Evolutionary conservation across 2,329 filamentous ascomycete genomes (phyloP).

Genomic region (Talaromyces pinophilus): DNA sequence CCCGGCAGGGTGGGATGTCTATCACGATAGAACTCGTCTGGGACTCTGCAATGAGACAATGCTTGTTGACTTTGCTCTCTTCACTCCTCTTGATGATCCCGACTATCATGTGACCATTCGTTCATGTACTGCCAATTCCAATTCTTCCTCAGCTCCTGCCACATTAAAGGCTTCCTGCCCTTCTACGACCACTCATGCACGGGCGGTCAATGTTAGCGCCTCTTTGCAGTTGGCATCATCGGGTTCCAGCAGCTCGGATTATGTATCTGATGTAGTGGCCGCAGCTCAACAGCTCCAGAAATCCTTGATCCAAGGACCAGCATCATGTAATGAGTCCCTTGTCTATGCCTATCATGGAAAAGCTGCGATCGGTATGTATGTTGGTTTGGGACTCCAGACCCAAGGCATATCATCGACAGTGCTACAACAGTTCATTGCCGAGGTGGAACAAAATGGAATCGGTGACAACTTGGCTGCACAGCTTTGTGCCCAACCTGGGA

Average conservation of each 20-base stretch:
- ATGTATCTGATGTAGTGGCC: background rate
- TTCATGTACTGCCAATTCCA: background rate
- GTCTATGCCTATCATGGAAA: background rate
- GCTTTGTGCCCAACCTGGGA: background rate
- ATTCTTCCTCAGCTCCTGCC: background rate
- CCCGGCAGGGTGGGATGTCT: background rate
- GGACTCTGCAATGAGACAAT: background rate
- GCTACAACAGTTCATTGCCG: background rate
- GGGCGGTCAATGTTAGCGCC: too few species aligned
- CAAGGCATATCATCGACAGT: constrained; percentile 1
- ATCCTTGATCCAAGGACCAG: background rate
- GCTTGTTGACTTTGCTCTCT: constrained; percentile 1
- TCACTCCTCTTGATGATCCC: background rate
- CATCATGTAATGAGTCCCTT: constrained; percentile 4
- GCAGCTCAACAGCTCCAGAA: background rate
- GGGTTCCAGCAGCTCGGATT: background rate
- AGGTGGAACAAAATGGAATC: background rate
- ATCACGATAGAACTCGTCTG: background rate
- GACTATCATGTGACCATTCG: background rate
- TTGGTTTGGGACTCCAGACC: background rate
- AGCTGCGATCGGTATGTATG: background rate
- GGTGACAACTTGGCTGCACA: background rate
- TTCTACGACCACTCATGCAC: too few species aligned
- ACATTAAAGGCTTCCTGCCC: background rate
- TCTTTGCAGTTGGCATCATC: constrained; percentile 3